phyloP scores from a whole-genome alignment of 2,329 filamentous ascomycete genomes.

The Microthyrium microscopicum region DNA sequence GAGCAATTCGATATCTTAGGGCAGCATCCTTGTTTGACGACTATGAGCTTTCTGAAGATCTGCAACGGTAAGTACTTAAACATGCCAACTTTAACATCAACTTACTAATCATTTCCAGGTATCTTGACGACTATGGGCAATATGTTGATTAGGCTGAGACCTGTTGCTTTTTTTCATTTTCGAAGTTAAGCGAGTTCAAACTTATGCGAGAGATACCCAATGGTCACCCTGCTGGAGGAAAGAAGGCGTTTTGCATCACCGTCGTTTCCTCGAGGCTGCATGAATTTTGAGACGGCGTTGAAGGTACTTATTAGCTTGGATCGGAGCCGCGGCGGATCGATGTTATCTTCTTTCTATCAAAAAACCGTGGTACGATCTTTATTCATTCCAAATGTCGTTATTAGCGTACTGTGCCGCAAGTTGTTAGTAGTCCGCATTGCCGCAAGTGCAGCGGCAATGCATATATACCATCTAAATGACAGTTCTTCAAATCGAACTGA shows the following conservation, averaged over 20 bases:
- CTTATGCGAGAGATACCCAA: too few relatives aligned
- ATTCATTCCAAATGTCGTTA: not conserved
- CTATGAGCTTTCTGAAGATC: conserved; percentile 26
- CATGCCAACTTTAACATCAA: not conserved
- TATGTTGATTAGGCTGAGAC: conserved; percentile 1
- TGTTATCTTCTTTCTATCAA: not conserved
- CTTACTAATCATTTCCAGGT: conserved; percentile 2
- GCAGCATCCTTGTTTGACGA: conserved; percentile 24
- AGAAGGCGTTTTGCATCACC: too few relatives aligned
- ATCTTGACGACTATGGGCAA: conserved; percentile 7
- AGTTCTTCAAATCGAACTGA: not conserved
- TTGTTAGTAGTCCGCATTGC: not conserved
- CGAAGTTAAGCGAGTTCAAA: too few relatives aligned
- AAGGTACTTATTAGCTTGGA: too few relatives aligned
- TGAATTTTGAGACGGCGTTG: too few relatives aligned
- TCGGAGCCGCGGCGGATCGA: not conserved
- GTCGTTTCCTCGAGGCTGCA: too few relatives aligned
- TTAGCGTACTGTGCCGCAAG: not conserved
- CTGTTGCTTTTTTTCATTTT: too few relatives aligned
- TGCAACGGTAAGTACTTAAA: conserved; percentile 26
- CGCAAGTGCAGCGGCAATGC: not conserved
- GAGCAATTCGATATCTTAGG: conserved; percentile 30
- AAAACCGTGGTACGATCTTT: not conserved
- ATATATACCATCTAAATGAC: not conserved
- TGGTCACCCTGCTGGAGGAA: too few relatives aligned